Conservation (phyloP, 2,329 filamentous ascomycete species). For the Sporothrix inflata region DNA sequence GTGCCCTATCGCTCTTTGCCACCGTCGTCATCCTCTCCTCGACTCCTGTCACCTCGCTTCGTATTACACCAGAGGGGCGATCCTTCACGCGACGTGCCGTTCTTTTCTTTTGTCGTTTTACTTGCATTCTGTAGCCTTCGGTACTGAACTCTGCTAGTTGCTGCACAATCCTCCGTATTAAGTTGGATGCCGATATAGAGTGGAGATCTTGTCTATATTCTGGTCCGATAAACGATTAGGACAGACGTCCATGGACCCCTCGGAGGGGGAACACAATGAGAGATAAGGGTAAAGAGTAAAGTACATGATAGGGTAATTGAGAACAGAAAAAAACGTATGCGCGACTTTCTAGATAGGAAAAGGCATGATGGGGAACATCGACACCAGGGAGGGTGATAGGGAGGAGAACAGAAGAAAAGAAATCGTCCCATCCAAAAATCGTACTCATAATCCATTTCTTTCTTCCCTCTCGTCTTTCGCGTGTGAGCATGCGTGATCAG, state of each 20-base stretch:
- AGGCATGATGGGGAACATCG: background rate
- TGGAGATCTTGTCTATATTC: background rate
- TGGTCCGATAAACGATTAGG: background rate
- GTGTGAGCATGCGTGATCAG: background rate
- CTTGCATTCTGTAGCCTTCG: background rate
- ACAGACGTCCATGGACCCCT: background rate
- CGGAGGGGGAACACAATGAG: background rate
- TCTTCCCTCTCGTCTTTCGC: background rate
- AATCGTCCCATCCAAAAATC: background rate
- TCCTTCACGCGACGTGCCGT: background rate
- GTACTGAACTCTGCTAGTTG: background rate
- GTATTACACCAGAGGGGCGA: background rate
- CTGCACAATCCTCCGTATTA: background rate
- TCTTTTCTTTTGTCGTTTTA: background rate
- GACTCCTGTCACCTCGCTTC: background rate
- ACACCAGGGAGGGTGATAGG: background rate
- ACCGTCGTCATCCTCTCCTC: background rate
- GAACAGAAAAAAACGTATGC: background rate
- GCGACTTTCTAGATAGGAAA: background rate
- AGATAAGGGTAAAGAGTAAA: background rate
- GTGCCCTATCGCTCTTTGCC: slow-evolving; percentile 5
- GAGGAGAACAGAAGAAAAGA: too few species aligned
- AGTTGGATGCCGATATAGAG: background rate
- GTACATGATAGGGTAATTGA: background rate
- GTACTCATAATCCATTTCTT: background rate